These are phyloP conservation scores for Alternaria longipes DNA, from an alignment of 2,329 filamentous ascomycete genomes.

Conservation along the genomic window DNA sequence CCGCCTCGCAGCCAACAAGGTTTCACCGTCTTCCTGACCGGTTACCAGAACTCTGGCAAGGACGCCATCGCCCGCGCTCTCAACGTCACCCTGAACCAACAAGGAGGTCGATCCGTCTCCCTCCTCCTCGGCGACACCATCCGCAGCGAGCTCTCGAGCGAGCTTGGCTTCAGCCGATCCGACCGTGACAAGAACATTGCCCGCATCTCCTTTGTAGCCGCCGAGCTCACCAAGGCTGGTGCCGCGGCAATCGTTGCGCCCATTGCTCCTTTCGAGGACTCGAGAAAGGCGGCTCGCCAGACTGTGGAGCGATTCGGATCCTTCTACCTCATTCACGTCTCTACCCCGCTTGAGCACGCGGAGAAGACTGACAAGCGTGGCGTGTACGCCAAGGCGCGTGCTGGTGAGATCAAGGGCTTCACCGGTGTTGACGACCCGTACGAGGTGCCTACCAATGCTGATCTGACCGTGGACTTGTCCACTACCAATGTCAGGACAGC, in stretches of 20 bases:
- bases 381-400: conserved; percentile 83
- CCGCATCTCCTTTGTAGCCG: conserved; percentile 94
- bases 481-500: conserved; percentile 90
- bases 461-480: conserved; percentile 84
- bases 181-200: conserved; percentile 95
- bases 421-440: conserved; percentile 98
- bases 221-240: conserved; percentile 90
- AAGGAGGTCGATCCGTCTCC: conserved; percentile 92
- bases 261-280: conserved; percentile 89
- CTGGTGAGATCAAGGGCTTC: conserved; percentile 96
- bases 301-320: conserved; percentile 86
- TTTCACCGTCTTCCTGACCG: conserved; percentile 98
- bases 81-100: conserved; percentile 97
- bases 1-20: conserved; percentile 90
- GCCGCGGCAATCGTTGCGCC: conserved; percentile 95
- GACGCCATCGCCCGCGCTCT: conserved; percentile 94
- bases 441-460: conserved; percentile 80
- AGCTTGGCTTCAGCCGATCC: conserved; percentile 92
- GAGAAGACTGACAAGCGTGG: conserved; percentile 96
- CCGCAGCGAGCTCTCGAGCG: conserved; percentile 88
- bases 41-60: conserved; percentile 96
- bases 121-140: conserved; percentile 96
- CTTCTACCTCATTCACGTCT: conserved; percentile 96
- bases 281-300: conserved; percentile 80
- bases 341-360: conserved; percentile 88